Evolutionary conservation across 202 grass and related monocot genomes (phyloP).

Genomic region (Elaeis oleifera): DNA sequence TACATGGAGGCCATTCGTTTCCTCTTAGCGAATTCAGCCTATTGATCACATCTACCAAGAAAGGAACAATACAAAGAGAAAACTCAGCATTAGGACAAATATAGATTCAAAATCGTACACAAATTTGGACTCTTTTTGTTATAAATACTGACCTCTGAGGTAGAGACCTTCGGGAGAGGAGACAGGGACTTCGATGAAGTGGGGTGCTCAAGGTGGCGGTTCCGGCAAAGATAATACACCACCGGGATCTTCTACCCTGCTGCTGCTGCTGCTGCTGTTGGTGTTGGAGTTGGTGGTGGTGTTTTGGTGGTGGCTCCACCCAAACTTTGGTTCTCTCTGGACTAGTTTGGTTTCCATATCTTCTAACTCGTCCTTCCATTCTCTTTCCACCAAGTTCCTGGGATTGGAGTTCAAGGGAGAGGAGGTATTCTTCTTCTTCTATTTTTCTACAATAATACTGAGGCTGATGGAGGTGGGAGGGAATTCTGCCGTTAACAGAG

Average conservation of each 20-base stretch:
- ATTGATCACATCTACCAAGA: conserved; percentile 70
- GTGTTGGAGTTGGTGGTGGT: conserved; percentile 5
- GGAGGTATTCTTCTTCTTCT: too few relatives aligned
- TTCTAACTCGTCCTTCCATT: conserved; percentile 58
- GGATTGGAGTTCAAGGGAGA: too few relatives aligned
- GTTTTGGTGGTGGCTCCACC: conserved; percentile 67
- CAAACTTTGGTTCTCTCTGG: conserved; percentile 79
- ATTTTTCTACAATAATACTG: too few relatives aligned
- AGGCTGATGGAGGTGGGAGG: too few relatives aligned
- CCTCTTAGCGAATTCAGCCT: conserved; percentile 80
- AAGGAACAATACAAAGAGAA: too few relatives aligned
- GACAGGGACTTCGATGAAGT: conserved; percentile 96
- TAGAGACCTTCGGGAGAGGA: conserved; percentile 65
- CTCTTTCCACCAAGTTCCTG: background rate
- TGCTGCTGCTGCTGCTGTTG: background rate
- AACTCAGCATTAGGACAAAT: too few relatives aligned
- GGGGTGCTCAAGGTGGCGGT: conserved; percentile 89
- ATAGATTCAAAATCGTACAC: too few relatives aligned
- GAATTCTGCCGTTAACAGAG: too few relatives aligned
- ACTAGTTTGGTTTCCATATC: conserved; percentile 40
- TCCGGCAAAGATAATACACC: conserved; percentile 86
- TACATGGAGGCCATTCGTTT: conserved; percentile 76
- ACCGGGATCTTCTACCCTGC: conserved; percentile 53
- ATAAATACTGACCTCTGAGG: conserved; percentile 47
- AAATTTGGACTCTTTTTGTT: too few relatives aligned